phyloP scores from a whole-genome alignment of 768 basidiomycete genomes.

The Lactarius quietus region DNA sequence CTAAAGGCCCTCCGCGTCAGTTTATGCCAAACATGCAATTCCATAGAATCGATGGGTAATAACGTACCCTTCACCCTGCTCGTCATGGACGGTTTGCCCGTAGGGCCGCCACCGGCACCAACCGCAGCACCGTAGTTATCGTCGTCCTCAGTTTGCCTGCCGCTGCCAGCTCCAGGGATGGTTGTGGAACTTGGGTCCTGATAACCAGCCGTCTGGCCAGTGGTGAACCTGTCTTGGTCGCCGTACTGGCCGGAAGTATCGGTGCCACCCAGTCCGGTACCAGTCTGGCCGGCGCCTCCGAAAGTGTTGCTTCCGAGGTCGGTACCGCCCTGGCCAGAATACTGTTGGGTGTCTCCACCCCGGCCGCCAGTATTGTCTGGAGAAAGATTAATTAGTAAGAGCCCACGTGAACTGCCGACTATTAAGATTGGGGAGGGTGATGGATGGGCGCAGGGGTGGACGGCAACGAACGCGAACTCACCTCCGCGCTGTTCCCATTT shows the following conservation, averaged over 20 bases:
- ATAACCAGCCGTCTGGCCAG: background rate
- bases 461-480: background rate
- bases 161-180: background rate
- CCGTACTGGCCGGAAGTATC: constrained; percentile 8
- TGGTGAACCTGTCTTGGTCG: background rate
- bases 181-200: background rate
- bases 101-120: background rate
- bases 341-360: constrained; percentile 2
- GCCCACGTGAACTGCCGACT: background rate
- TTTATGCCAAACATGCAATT: background rate
- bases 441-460: background rate
- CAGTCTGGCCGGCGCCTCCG: background rate
- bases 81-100: constrained; percentile 6
- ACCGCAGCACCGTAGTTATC: background rate
- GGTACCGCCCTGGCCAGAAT: background rate
- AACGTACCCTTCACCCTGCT: constrained; percentile 22
- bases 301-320: background rate
- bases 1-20: constrained; percentile 15
- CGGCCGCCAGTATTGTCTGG: background rate
- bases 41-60: background rate
- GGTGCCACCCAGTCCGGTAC: background rate
- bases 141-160: background rate
- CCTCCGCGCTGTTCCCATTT: background rate
- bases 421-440: background rate
- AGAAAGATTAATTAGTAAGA: background rate